Evolutionary conservation across 371 early-diverging fungal genomes (phyloP).

Genomic region (Mucor plumbeus): DNA sequence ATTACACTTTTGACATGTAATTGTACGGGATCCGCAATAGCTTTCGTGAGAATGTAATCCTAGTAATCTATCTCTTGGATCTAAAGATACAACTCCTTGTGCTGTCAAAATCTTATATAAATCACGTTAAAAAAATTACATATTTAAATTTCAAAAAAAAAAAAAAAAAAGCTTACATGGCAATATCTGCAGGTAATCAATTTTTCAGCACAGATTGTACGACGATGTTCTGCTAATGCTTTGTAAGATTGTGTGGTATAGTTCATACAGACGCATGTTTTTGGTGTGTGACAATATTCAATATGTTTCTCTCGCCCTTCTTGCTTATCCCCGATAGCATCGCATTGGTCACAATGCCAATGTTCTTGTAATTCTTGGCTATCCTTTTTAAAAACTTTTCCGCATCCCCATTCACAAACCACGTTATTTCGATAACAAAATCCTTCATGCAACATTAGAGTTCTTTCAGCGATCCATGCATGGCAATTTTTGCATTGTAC

Average conservation of each 20-base stretch:
- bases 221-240: constrained; percentile 71
- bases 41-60: constrained; percentile 82
- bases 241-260: constrained; percentile 46
- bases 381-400: constrained; percentile 67
- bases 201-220: constrained; percentile 71
- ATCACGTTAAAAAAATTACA: not conserved
- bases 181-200: constrained; percentile 87
- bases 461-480: constrained; percentile 65
- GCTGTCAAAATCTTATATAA: constrained; percentile 30
- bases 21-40: constrained; percentile 87
- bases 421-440: constrained; percentile 84
- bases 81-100: constrained; percentile 66
- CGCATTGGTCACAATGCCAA: constrained; percentile 85
- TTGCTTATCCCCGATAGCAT: constrained; percentile 51
- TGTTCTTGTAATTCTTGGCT: constrained; percentile 68
- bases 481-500: constrained; percentile 78
- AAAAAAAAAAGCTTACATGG: constrained; percentile 49
- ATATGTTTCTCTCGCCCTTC: constrained; percentile 69
- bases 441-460: constrained; percentile 69
- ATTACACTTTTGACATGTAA: constrained; percentile 78
- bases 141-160: no score
- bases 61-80: constrained; percentile 69
- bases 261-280: constrained; percentile 64
- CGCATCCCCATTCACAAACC: constrained; percentile 67
- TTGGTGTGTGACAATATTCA: constrained; percentile 63